Evolutionary conservation across 345 rosid genomes (phyloP), one percentile per base, ranked within the genome.

Genomic region (thale cress (Arabidopsis thaliana)): DNA sequence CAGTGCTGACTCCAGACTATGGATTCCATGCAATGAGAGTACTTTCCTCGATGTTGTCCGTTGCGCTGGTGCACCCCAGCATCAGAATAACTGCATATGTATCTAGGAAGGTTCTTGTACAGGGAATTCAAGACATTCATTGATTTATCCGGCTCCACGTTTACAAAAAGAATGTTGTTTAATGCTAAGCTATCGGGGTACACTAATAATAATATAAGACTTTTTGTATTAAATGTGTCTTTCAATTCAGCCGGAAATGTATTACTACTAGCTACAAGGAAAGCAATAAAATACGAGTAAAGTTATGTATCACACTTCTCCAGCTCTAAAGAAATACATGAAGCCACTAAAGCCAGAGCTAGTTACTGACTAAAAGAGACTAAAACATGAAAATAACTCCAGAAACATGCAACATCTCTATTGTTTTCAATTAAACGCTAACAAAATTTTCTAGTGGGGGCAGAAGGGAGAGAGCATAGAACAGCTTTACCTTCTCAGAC

Each of bases 1-100:
- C 79, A 82, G 67, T 57, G 62, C 84, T 2, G 78, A 80, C 75
- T 82, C 95, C 56, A 91, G 79, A 80, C 93, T 90, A 55, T 82
- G 91, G 83, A 88, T 90, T 60, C 97, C 96, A 33, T 94, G 97
- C 45, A 84, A 91, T 16, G 97, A 85, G 81, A 78, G 58, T 78
- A 82, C 85, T 5, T 94, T 94, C 62, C 86, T 88, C 20, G 86
- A 88, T 42, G 88, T 88, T n/a, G 81, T 91, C 28, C 86, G 88
- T 12, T 87, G 91, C 23, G 87, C 87, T 20, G 55, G 81, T 79
- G 83, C 85, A 28, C 84, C 84, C 0, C 85, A 73, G 53, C 51
- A 83, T 59, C 80, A 73, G 70, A 81, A 69, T 57, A 75, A 65
- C 61, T 82, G 70, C 41, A 72, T 66, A 1, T 86, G 83, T 68